Evolutionary conservation across 1,139 yeast species (phyloP).

Genomic region (Suhomyces wounanorum): DNA sequence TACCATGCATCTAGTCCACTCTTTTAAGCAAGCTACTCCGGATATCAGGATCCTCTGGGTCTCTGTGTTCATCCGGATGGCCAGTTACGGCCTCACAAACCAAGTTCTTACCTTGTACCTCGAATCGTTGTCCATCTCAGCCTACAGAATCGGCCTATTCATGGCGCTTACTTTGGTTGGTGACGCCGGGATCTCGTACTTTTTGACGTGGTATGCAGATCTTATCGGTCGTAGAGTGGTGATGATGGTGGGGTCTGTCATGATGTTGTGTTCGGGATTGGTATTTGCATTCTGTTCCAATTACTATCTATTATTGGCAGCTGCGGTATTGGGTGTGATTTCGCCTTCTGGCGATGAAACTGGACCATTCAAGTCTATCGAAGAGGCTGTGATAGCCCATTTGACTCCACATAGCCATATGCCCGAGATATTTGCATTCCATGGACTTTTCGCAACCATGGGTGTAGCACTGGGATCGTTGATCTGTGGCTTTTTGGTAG

Average conservation of each 20-base stretch:
- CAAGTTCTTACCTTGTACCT: slow-evolving; percentile 76
- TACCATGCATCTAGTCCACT: slow-evolving; percentile 28
- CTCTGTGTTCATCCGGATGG: slow-evolving; percentile 71
- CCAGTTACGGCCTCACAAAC: slow-evolving; percentile 80
- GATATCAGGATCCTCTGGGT: slow-evolving; percentile 71
- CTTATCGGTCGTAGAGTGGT: slow-evolving; percentile 70
- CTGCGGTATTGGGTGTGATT: slow-evolving; percentile 62
- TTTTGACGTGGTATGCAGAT: slow-evolving; percentile 80
- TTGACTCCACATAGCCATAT: slow-evolving; percentile 65
- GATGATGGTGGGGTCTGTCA: slow-evolving; percentile 61
- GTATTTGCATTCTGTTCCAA: slow-evolving; percentile 57
- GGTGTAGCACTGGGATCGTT: slow-evolving; percentile 82
- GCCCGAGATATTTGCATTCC: slow-evolving; percentile 75
- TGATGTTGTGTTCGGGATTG: slow-evolving; percentile 73
- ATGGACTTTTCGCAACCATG: slow-evolving; percentile 64
- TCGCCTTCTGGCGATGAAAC: slow-evolving; percentile 93
- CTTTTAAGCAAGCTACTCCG: slow-evolving; percentile 29
- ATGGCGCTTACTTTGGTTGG: slow-evolving; percentile 85
- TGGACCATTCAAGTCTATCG: slow-evolving; percentile 89
- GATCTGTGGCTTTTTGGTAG: slow-evolving; percentile 60
- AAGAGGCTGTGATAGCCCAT: slow-evolving; percentile 85
- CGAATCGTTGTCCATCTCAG: slow-evolving; percentile 55
- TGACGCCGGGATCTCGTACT: slow-evolving; percentile 71
- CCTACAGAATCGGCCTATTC: slow-evolving; percentile 68
- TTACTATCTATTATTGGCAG: slow-evolving; percentile 57